These are phyloP conservation scores for Microdochium trichocladiopsis DNA, from an alignment of 2,329 filamentous ascomycete species.

Conservation along the genomic window DNA sequence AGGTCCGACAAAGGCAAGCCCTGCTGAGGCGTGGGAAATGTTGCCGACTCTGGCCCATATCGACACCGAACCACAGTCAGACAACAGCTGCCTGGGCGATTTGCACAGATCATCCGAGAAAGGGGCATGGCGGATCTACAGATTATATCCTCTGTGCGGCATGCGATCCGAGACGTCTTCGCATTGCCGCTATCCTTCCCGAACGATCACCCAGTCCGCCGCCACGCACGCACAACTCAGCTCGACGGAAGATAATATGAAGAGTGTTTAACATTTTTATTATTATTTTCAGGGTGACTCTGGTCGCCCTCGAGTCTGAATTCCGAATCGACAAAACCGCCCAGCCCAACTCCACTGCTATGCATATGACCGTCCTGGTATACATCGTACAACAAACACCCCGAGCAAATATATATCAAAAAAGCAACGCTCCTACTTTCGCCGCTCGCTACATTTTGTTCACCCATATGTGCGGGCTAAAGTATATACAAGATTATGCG, in stretches of 20 bases:
- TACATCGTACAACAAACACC: slow-evolving; percentile 1
- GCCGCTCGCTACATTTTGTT: neutral
- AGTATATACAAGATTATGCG: neutral
- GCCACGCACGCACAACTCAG: too few species aligned
- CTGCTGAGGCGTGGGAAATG: too few species aligned
- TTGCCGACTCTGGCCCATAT: too few species aligned
- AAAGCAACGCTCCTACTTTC: neutral
- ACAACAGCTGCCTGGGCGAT: too few species aligned
- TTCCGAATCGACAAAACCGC: neutral
- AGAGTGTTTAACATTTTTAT: neutral
- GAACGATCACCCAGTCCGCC: too few species aligned
- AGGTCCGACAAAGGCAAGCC: too few species aligned
- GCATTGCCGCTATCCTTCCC: too few species aligned
- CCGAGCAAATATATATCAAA: neutral
- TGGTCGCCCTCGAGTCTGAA: neutral
- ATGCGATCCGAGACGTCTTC: too few species aligned
- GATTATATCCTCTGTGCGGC: too few species aligned
- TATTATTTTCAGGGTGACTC: neutral
- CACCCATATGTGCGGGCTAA: neutral
- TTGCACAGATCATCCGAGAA: too few species aligned
- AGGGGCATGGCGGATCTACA: too few species aligned
- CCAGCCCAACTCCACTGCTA: neutral
- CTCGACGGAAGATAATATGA: neutral
- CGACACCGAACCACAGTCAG: too few species aligned
- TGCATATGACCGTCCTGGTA: neutral